Evolutionary conservation across 2,329 filamentous ascomycete genomes (phyloP), one percentile per base, ranked within the genome.

Genomic region (Pseudogymnoascus sp.): DNA sequence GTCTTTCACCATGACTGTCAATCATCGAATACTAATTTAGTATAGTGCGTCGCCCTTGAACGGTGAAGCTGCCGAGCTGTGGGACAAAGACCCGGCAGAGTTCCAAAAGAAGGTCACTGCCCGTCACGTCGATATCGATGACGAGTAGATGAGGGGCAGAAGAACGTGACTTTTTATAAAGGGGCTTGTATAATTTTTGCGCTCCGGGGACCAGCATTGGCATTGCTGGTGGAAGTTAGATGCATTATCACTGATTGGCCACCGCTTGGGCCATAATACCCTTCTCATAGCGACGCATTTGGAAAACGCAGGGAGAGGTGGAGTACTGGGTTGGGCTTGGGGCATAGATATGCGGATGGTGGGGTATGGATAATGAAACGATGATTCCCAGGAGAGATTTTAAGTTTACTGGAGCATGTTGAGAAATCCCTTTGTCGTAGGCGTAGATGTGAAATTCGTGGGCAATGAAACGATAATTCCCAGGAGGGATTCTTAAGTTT

Each of bases 51-150:
- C 92, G 69, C 95, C 95, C 2, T 81, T 99, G 68, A 99, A 99
- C 72, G 96, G 92, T 65, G 93, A 99, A 77, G 95, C 95, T 31
- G 95, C 96, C 14, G 90, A 96, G 75, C 83, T 99, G 45, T 99
- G 95, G 93, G 93, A 97, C 75, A 92, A 88, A 70, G 86, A 98
- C 75, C 81, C 87, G 39, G 87, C 85, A 54, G 91, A 96, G 76
- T 98, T 95, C 83, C 92, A 96, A 83, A 85, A 85, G 69, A 88
- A 88, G 78, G 85, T 89, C 36, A 71, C 83, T 67, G 84, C 78
- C 60, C 81, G 86, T 65, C 85, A 89, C 76, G 79, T 80, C 57
- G 86, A 88, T 68, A 76, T 88, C 28, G 86, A 88, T 67, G 86
- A 88, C 67, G 85, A 88, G 70, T 87, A 77, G 67, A 61, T 61